Conservation (phyloP, 768 basidiomycete genomes). For the Pleurotus giganteus region DNA sequence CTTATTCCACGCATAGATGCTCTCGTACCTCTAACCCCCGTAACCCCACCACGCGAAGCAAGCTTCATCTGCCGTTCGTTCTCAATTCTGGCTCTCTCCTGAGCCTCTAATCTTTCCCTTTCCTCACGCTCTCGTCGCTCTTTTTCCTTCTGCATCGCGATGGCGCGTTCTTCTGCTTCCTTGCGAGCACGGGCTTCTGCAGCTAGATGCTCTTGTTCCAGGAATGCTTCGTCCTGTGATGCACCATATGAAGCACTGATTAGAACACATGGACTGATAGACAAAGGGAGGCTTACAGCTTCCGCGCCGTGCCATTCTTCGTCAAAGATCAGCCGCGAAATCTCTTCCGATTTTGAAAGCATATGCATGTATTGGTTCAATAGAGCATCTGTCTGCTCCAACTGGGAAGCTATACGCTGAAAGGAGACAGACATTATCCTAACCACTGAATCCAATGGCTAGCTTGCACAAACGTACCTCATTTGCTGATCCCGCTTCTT, state of each 20-base stretch:
- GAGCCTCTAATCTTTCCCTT: constrained; percentile 39
- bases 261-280: background rate
- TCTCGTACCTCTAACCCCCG: constrained; percentile 72
- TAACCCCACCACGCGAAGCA: constrained; percentile 50
- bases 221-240: constrained; percentile 54
- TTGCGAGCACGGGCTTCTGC: constrained; percentile 36
- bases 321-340: constrained; percentile 69
- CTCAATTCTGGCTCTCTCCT: constrained; percentile 40
- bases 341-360: constrained; percentile 67
- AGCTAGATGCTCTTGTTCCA: constrained; percentile 49
- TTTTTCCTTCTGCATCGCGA: constrained; percentile 34
- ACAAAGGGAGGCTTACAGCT: constrained; percentile 42
- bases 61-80: constrained; percentile 39
- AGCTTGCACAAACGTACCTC: constrained; percentile 44
- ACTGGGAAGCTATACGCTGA: constrained; percentile 59
- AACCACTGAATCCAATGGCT: too few species aligned
- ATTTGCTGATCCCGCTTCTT: constrained; percentile 63
- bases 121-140: constrained; percentile 53
- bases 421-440: background rate
- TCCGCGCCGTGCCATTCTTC: constrained; percentile 76
- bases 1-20: constrained; percentile 57
- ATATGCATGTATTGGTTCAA: constrained; percentile 74
- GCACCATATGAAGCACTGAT: background rate
- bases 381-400: constrained; percentile 70
- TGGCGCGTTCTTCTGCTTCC: constrained; percentile 45